phyloP scores from a whole-genome alignment of 306 rosid genomes.

The Abrus precatorius region DNA sequence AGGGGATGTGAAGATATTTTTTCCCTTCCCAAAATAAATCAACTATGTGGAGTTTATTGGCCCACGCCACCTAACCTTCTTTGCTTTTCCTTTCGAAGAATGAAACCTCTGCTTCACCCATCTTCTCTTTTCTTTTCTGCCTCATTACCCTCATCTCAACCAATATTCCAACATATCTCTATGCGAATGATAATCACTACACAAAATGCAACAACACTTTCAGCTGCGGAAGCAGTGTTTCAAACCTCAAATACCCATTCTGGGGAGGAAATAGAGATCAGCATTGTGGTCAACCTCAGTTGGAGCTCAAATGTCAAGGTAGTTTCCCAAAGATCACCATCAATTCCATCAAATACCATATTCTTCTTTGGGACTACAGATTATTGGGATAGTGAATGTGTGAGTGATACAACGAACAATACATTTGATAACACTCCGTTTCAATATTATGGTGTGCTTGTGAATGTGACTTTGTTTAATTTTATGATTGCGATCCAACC shows the following conservation, averaged over 20 bases:
- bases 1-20: too few relatives aligned
- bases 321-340: neutral
- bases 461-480: neutral
- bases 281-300: slow-evolving; percentile 36
- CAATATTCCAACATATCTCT: slow-evolving; percentile 6
- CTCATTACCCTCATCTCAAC: slow-evolving; percentile 24
- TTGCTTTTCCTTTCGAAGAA: slow-evolving; percentile 7
- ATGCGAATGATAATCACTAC: neutral
- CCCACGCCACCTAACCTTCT: too few relatives aligned
- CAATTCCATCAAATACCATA: slow-evolving; percentile 17
- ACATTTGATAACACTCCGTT: slow-evolving; percentile 22
- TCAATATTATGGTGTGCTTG: neutral
- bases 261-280: slow-evolving; percentile 33
- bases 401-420: neutral
- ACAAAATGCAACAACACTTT: slow-evolving; percentile 1
- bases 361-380: slow-evolving; percentile 12
- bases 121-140: neutral
- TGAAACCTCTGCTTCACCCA: slow-evolving; percentile 34
- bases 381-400: neutral
- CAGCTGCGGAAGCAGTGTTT: neutral
- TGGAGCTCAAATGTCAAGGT: neutral
- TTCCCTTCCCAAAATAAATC: neutral
- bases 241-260: slow-evolving; percentile 47
- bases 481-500: slow-evolving; percentile 21
- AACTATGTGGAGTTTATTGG: neutral